phyloP scores from a whole-genome alignment of 2,329 filamentous ascomycete genomes.

The Moelleriella libera region DNA sequence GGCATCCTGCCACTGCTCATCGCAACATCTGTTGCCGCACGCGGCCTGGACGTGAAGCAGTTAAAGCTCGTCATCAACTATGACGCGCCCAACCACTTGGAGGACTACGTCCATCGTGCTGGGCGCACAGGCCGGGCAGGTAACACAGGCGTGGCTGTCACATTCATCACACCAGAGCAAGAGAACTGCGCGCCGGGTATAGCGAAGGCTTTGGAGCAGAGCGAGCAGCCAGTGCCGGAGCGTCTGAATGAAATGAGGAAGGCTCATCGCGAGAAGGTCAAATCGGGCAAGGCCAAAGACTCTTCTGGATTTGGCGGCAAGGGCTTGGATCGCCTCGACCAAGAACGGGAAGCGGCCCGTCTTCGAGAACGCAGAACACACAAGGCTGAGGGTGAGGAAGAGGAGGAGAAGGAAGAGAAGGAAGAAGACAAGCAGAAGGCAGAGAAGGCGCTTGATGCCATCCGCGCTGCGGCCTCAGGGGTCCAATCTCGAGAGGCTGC shows the following conservation, averaged over 20 bases:
- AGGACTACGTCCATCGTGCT: slow-evolving; percentile 92
- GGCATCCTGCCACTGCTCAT: slow-evolving; percentile 82
- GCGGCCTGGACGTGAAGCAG: slow-evolving; percentile 91
- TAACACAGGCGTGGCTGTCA: slow-evolving; percentile 88
- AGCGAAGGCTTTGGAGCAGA: slow-evolving; percentile 83
- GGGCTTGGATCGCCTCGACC: slow-evolving; percentile 80
- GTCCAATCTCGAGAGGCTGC: slow-evolving; percentile 38
- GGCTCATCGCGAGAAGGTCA: slow-evolving; percentile 78
- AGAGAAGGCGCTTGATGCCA: slow-evolving; percentile 51
- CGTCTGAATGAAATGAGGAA: slow-evolving; percentile 50
- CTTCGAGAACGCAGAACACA: slow-evolving; percentile 78
- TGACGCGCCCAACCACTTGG: slow-evolving; percentile 83
- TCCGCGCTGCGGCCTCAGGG: slow-evolving; percentile 46
- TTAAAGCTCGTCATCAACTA: slow-evolving; percentile 94
- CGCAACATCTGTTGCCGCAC: slow-evolving; percentile 88
- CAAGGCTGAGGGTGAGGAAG: slow-evolving; percentile 73
- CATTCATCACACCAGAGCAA: slow-evolving; percentile 83
- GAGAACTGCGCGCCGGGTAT: slow-evolving; percentile 83
- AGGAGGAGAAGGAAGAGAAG: slow-evolving; percentile 70
- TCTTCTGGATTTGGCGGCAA: slow-evolving; percentile 89
- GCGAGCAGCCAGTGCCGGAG: slow-evolving; percentile 70
- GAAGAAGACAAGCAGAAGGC: slow-evolving; percentile 60
- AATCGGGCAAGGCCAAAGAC: slow-evolving; percentile 80
- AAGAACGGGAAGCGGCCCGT: slow-evolving; percentile 77
- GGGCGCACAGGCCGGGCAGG: slow-evolving; percentile 90